Percentiles rank a stretch among this genome's conserved stretches.
Conservation (phyloP, 2,329 filamentous ascomycete species). For the Fusarium sp. region DNA sequence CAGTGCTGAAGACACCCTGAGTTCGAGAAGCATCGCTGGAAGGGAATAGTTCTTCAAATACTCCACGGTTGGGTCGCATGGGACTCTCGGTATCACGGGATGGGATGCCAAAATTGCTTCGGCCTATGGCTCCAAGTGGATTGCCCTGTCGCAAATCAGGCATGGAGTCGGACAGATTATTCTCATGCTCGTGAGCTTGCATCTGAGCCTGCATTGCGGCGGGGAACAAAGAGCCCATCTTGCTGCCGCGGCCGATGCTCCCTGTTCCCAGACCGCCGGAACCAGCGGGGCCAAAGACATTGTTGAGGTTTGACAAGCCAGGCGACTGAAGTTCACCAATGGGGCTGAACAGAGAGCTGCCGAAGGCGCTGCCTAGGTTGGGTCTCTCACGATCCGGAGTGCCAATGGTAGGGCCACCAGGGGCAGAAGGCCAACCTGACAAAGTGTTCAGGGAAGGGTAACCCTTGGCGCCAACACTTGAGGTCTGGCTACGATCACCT, state of each 20-base stretch:
- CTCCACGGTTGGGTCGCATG: conserved; percentile 67
- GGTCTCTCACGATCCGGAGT: conserved; percentile 78
- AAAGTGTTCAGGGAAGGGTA: conserved; percentile 75
- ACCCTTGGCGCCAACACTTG: conserved; percentile 84
- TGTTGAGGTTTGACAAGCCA: conserved; percentile 75
- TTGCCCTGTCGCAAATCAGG: conserved; percentile 74
- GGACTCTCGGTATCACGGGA: conserved; percentile 73
- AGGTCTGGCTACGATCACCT: conserved; percentile 93
- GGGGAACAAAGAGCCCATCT: conserved; percentile 90
- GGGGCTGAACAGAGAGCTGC: conserved; percentile 84
- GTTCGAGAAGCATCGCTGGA: conserved; percentile 54
- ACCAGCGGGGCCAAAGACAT: conserved; percentile 77
- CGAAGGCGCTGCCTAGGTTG: conserved; percentile 74
- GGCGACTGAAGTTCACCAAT: conserved; percentile 86
- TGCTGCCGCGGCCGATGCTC: conserved; percentile 82
- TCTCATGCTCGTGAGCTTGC: conserved; percentile 79
- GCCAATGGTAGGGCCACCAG: conserved; percentile 70
- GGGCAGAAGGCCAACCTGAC: conserved; percentile 71
- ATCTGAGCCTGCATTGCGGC: conserved; percentile 92
- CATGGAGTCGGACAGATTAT: conserved; percentile 69
- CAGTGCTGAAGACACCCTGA: conserved; percentile 57
- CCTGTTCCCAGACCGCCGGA: conserved; percentile 70
- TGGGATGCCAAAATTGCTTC: conserved; percentile 69
- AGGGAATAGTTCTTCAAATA: conserved; percentile 70
- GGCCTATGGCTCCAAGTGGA: conserved; percentile 77